These are phyloP conservation scores for Lichtheimia hyalospora DNA, from an alignment of 371 early-diverging fungal species.

Conservation along the genomic window DNA sequence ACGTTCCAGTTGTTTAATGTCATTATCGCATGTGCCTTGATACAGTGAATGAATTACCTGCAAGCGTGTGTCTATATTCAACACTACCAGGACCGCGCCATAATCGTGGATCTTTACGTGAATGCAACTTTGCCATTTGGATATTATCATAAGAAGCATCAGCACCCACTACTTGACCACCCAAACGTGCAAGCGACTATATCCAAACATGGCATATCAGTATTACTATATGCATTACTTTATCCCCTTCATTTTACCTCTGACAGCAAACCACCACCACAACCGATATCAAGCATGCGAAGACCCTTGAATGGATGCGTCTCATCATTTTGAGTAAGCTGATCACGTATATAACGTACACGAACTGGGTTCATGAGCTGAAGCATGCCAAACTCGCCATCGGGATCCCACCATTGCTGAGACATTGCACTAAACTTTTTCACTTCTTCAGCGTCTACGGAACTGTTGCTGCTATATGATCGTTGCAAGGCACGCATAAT, in stretches of 20 bases:
- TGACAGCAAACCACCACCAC: slow-evolving; percentile 91
- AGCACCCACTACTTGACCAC: slow-evolving; percentile 77
- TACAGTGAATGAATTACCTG: slow-evolving; percentile 42
- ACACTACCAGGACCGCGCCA: slow-evolving; percentile 54
- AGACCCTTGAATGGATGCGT: slow-evolving; percentile 60
- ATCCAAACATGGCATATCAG: slow-evolving; percentile 1
- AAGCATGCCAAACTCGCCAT: slow-evolving; percentile 84
- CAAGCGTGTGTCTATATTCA: slow-evolving; percentile 70
- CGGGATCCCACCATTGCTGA: slow-evolving; percentile 91
- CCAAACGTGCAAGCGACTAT: slow-evolving; percentile 80
- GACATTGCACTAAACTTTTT: slow-evolving; percentile 79
- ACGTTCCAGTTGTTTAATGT: not conserved
- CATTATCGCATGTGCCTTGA: not conserved
- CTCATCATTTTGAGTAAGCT: slow-evolving; percentile 26
- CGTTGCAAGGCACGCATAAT: too few relatives aligned
- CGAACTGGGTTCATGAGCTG: slow-evolving; percentile 90
- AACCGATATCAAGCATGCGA: slow-evolving; percentile 88
- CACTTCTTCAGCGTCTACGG: slow-evolving; percentile 76
- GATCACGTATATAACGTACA: slow-evolving; percentile 75
- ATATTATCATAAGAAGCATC: slow-evolving; percentile 89
- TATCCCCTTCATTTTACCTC: slow-evolving; percentile 61
- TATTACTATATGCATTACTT: not conserved
- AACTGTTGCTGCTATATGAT: not conserved
- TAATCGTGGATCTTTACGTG: slow-evolving; percentile 61
- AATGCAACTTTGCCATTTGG: slow-evolving; percentile 77